Base-by-base conservation (phyloP, 1,284 basidiomycete species). In the Sphaerobolus stellatus region DNA sequence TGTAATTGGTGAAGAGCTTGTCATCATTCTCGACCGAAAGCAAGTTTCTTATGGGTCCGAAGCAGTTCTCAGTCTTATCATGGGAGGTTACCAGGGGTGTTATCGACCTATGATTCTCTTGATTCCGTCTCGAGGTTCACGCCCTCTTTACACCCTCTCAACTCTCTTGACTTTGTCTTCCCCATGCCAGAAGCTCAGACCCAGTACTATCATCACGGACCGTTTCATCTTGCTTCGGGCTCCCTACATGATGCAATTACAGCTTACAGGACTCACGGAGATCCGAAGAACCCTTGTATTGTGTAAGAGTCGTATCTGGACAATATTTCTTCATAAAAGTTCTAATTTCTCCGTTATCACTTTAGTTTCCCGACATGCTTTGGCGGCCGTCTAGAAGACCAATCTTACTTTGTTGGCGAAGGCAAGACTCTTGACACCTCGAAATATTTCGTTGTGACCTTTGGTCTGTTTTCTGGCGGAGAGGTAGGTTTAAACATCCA, bases 391-490 rank as follows among this genome's bases (percentile, higher is more conserved):
- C 57, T 76, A 33, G 69, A 68, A 50, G 66, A 71, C 56, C 79
- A 81, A 58, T 61, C 68, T 16, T 80, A 79, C 57, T 66, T 82
- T 68, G 71, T 83, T 27, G 81, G 81, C 14, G 67, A 73, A 48
- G 75, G 41, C 58, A 82, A 80, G 76, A 75, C 72, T 22, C 65
- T 83, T 30, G 73, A 82, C 60, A 73, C 81, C 2, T 64, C 60
- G 9, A 76, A 77, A 56, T 83, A 81, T 56, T 81, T 72, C 55
- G 64, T 83, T n/a, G 79, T 82, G 16, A 82, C 82, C 0, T 76
- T 82, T 57, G 79, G 80, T 0, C 64, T 83, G 34, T 83, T 83
- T 61, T 79, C 77, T 28, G 81, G 82, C 56, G 81, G 81, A 63
- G 81, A 83, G 73, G 81, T 81, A 24, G 22, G 41, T 36, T 36